Conservation (phyloP, 768 basidiomycete species). For the Trichaptum fuscoviolaceum region DNA sequence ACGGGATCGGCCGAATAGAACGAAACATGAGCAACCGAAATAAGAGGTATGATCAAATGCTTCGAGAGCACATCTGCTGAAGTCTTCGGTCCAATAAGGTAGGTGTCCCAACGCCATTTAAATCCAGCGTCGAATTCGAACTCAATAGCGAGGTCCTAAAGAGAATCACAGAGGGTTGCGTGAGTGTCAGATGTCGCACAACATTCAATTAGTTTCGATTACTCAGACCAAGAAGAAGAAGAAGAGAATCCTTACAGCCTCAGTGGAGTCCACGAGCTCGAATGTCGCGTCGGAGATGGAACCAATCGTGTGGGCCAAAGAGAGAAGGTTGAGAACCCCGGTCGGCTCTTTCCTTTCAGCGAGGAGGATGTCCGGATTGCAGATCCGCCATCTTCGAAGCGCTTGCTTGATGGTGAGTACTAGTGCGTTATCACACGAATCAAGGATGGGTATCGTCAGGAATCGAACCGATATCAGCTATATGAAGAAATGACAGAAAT, state of each 20-base stretch:
- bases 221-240: neutral
- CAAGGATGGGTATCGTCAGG: neutral
- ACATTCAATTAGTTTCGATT: neutral
- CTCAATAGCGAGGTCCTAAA: constrained; percentile 63
- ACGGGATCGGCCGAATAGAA: constrained; percentile 58
- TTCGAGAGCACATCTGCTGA: constrained; percentile 73
- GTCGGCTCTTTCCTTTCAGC: constrained; percentile 49
- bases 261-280: constrained; percentile 51
- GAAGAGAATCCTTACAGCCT: constrained; percentile 41
- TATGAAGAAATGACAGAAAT: neutral
- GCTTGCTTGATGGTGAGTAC: constrained; percentile 53
- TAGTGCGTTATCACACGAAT: constrained; percentile 20
- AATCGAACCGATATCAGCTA: neutral
- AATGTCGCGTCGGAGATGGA: constrained; percentile 53
- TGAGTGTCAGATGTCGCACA: neutral
- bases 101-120: constrained; percentile 79
- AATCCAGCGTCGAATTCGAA: constrained; percentile 49
- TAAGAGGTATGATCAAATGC: constrained; percentile 72
- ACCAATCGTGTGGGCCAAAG: constrained; percentile 58
- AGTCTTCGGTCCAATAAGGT: constrained; percentile 52
- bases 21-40: constrained; percentile 63
- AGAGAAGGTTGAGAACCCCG: constrained; percentile 46
- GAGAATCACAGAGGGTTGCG: constrained; percentile 14
- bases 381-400: constrained; percentile 64
- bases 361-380: constrained; percentile 35